Percentiles rank a stretch among this genome's conserved stretches.
Conservation (phyloP, 2,329 filamentous ascomycete genomes). For the Colletotrichum lini region DNA sequence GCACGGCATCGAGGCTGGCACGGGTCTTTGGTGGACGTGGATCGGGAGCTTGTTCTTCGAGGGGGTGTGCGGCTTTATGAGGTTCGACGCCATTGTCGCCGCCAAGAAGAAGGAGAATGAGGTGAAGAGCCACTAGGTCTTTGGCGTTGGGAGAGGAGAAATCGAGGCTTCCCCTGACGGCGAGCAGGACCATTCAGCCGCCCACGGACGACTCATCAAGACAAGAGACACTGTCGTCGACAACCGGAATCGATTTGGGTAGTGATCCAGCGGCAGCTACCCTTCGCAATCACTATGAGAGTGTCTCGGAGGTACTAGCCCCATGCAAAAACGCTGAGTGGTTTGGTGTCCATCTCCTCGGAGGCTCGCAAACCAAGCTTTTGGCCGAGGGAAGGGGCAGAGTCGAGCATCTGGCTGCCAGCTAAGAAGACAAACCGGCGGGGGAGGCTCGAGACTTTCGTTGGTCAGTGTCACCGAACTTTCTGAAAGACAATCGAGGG, state of each 20-base stretch:
- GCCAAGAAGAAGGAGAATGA: constrained; percentile 59
- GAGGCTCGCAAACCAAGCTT: neutral
- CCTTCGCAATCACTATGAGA: neutral
- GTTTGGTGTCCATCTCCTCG: neutral
- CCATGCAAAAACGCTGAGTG: neutral
- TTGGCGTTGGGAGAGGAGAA: neutral
- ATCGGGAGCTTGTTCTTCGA: constrained; percentile 66
- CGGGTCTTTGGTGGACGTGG: constrained; percentile 70
- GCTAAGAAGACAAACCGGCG: neutral
- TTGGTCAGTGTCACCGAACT: neutral
- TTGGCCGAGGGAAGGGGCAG: neutral
- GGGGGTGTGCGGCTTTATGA: constrained; percentile 64
- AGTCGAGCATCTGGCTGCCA: neutral
- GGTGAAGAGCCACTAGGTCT: constrained; percentile 56
- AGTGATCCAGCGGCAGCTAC: neutral
- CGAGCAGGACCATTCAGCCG: neutral
- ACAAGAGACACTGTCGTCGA: neutral
- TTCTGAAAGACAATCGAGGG: neutral
- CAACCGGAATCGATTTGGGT: no score
- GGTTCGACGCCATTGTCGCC: constrained; percentile 65
- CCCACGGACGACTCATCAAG: neutral
- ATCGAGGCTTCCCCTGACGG: neutral
- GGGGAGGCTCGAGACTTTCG: neutral
- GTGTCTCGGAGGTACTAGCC: neutral
- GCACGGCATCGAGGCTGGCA: constrained; percentile 63